Conservation (phyloP, 371 early-diverging fungal species). For the Saksenaea vasiformis region DNA sequence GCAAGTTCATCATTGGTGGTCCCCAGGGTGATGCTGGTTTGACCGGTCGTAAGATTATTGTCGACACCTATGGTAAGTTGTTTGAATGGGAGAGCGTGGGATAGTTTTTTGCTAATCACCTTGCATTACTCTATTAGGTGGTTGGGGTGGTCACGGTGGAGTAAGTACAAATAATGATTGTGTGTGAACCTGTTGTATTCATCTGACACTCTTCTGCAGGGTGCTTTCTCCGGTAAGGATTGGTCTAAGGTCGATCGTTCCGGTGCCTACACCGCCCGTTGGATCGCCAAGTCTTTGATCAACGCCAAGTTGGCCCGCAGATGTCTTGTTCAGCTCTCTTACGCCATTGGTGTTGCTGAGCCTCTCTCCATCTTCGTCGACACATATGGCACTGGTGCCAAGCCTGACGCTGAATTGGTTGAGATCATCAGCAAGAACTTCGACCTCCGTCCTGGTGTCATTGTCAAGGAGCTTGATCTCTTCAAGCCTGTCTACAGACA, state of each 20-base stretch:
- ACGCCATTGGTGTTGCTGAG: constrained; percentile 99
- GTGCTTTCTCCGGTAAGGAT: constrained; percentile 99
- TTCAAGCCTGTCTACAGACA: constrained; percentile 97
- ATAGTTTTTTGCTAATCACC: constrained; percentile 30
- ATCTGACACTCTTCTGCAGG: constrained; percentile 30
- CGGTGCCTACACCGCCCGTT: constrained; percentile 99
- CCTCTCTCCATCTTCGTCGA: constrained; percentile 98
- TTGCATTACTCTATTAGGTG: constrained; percentile 63
- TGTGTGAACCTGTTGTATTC: neutral
- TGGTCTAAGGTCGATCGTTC: constrained; percentile 99
- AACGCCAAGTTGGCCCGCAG: constrained; percentile 94
- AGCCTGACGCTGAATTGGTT: constrained; percentile 90
- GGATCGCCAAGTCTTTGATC: constrained; percentile 98
- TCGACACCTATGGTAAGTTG: constrained; percentile 77
- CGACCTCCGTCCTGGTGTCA: constrained; percentile 97
- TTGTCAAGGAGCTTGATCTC: constrained; percentile 96
- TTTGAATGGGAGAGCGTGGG: neutral
- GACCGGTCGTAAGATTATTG: constrained; percentile 99
- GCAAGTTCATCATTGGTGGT: constrained; percentile 99
- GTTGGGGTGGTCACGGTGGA: constrained; percentile 99
- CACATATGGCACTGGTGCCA: constrained; percentile 94
- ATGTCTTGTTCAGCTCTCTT: constrained; percentile 96
- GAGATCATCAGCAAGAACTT: constrained; percentile 96
- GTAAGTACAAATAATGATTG: neutral
- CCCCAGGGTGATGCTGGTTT: constrained; percentile 99